Conservation (phyloP, 2,329 filamentous ascomycete species). For the Aspergillus brunneoviolaceus region DNA sequence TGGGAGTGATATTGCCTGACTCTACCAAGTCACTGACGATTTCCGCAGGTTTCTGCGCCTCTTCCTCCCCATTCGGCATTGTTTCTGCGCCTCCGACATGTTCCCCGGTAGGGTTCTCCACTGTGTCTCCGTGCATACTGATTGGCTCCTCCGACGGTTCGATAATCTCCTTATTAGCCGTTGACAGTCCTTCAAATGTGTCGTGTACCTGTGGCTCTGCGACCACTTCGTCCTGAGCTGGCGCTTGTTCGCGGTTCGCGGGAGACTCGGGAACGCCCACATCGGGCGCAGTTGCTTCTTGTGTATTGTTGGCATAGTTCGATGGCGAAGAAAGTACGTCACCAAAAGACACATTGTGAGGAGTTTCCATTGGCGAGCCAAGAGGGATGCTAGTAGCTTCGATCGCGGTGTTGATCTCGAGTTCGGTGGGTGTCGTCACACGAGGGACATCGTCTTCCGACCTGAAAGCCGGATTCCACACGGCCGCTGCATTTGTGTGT, state of each 20-base stretch:
- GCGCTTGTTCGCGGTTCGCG: not conserved
- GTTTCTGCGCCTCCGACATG: conserved; percentile 1
- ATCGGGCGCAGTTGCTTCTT: conserved; percentile 12
- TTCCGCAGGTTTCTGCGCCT: not conserved
- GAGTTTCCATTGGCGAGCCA: conserved; percentile 6
- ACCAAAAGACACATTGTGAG: not conserved
- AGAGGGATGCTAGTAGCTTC: conserved; percentile 6
- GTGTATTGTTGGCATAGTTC: conserved; percentile 13
- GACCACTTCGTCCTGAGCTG: not conserved
- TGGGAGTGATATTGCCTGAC: not conserved
- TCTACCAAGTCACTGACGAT: not conserved
- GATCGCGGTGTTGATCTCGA: conserved; percentile 8
- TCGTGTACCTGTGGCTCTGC: not conserved
- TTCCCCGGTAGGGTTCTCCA: not conserved
- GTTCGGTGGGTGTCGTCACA: conserved; percentile 15
- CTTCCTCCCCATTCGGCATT: not conserved
- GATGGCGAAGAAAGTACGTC: not conserved
- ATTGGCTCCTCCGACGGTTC: not conserved
- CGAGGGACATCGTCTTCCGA: conserved; percentile 37
- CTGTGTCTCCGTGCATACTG: not conserved
- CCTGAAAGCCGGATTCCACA: conserved; percentile 58
- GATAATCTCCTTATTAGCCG: not conserved
- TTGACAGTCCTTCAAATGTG: not conserved
- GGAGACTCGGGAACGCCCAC: conserved; percentile 1
- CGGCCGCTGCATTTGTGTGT: conserved; percentile 28